Evolutionary conservation across 768 basidiomycete genomes (phyloP).

Genomic region (Lyophyllum decastes): DNA sequence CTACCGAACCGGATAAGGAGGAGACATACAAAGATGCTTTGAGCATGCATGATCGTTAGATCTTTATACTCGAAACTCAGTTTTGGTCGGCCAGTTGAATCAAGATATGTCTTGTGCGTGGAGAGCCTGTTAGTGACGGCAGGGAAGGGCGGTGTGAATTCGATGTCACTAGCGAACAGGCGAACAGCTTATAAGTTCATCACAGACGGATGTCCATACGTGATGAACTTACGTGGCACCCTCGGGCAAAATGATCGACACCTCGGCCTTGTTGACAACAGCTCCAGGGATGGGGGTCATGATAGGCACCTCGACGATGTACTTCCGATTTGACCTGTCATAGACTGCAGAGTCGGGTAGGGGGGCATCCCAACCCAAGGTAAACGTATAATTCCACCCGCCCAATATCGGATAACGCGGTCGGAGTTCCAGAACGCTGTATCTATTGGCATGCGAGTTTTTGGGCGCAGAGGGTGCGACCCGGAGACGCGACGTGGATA

Average conservation of each 20-base stretch:
- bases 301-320: slow-evolving; percentile 82
- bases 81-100: slow-evolving; percentile 85
- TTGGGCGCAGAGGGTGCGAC: slow-evolving; percentile 64
- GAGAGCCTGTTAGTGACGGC: slow-evolving; percentile 59
- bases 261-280: slow-evolving; percentile 76
- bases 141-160: slow-evolving; percentile 77
- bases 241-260: slow-evolving; percentile 87
- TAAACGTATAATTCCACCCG: slow-evolving; percentile 97
- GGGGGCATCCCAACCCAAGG: slow-evolving; percentile 91
- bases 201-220: neutral
- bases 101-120: slow-evolving; percentile 87
- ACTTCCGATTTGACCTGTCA: slow-evolving; percentile 60
- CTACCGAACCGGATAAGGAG: neutral
- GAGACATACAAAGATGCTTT: slow-evolving; percentile 76
- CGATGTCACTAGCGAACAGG: slow-evolving; percentile 61
- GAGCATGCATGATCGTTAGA: slow-evolving; percentile 78
- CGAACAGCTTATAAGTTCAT: slow-evolving; percentile 6
- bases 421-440: slow-evolving; percentile 76
- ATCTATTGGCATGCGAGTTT: slow-evolving; percentile 49
- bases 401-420: slow-evolving; percentile 94
- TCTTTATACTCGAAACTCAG: slow-evolving; percentile 73
- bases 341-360: slow-evolving; percentile 72
- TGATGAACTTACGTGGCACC: slow-evolving; percentile 80
- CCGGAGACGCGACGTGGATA: slow-evolving; percentile 90
- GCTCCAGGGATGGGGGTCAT: slow-evolving; percentile 80